These are phyloP conservation scores for Fusarium chuoi DNA, from an alignment of 2,329 filamentous ascomycete genomes.

Conservation along the genomic window DNA sequence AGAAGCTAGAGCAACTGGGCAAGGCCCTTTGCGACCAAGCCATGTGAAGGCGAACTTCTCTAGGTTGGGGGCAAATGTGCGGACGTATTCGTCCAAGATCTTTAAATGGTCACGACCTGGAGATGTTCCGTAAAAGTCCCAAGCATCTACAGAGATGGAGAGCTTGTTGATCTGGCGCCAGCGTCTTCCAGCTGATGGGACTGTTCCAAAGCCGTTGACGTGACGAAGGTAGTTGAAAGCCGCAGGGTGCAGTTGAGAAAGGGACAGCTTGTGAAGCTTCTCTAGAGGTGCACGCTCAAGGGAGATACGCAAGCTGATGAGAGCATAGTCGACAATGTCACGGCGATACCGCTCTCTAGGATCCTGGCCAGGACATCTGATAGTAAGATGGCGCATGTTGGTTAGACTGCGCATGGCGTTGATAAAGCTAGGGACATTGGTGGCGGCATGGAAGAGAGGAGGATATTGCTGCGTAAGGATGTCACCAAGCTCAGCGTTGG, in stretches of 20 bases:
- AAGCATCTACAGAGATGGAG: constrained; percentile 76
- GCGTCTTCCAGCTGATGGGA: constrained; percentile 74
- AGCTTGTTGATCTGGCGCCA: constrained; percentile 84
- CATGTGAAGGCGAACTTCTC: constrained; percentile 81
- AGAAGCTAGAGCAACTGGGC: constrained; percentile 75
- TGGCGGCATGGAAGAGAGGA: constrained; percentile 88
- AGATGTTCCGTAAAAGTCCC: constrained; percentile 69
- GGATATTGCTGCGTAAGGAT: constrained; percentile 88
- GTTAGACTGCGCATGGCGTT: constrained; percentile 75
- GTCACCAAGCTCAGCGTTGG: constrained; percentile 80
- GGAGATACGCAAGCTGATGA: constrained; percentile 87
- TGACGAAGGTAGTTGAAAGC: constrained; percentile 83
- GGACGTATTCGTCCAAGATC: constrained; percentile 83
- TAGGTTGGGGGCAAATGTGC: constrained; percentile 72
- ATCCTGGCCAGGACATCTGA: constrained; percentile 80
- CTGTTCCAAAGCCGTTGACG: constrained; percentile 76
- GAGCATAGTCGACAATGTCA: constrained; percentile 85
- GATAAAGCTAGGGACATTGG: constrained; percentile 87
- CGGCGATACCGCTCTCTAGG: constrained; percentile 76
- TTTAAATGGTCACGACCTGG: constrained; percentile 76
- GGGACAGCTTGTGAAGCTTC: constrained; percentile 74
- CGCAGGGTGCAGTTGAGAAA: constrained; percentile 78
- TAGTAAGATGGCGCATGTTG: constrained; percentile 77
- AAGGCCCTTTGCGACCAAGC: constrained; percentile 79
- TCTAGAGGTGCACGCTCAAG: constrained; percentile 77